A percentile compares a stretch with the other conserved stretches of the same genome.
phyloP scores from a whole-genome alignment of 129 eudicot genomes.

The Logfia minima region DNA sequence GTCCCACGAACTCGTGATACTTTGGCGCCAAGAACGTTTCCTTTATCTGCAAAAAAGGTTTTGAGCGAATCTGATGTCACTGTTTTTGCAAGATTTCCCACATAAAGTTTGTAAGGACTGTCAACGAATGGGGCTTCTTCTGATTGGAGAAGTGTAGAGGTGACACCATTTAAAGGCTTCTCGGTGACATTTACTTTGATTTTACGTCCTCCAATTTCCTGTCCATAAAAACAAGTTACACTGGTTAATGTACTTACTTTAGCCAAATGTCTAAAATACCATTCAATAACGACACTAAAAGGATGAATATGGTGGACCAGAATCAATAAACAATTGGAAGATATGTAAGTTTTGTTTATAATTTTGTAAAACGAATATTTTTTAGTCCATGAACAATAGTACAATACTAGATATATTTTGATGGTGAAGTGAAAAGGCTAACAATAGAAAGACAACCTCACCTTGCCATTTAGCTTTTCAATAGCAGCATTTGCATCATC shows the following conservation, averaged over 20 bases:
- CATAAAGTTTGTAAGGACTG: conserved; percentile 86
- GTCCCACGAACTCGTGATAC: conserved; percentile 87
- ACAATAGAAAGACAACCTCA: conserved; percentile 29
- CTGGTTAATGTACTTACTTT: neutral
- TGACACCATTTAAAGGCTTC: conserved; percentile 59
- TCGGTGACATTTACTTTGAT: conserved; percentile 90
- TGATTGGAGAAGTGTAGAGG: conserved; percentile 51
- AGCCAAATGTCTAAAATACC: neutral
- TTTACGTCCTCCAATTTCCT: conserved; percentile 89
- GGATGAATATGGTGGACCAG: neutral
- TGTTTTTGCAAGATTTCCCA: conserved; percentile 88
- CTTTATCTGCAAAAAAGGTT: conserved; percentile 70
- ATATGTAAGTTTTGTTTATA: neutral
- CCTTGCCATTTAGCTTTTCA: conserved; percentile 85
- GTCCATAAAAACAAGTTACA: conserved; percentile 16
- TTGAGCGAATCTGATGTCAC: conserved; percentile 75
- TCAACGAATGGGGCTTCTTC: conserved; percentile 78
- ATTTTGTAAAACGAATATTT: neutral
- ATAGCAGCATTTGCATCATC: conserved; percentile 86
- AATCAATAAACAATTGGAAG: neutral
- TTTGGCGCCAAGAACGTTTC: conserved; percentile 82
- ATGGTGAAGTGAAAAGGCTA: neutral
- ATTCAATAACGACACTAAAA: neutral
- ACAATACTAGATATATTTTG: neutral
- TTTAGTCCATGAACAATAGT: neutral